phyloP scores from a whole-genome alignment of 108 stramenopile species.

The Skeletonema grethae region DNA sequence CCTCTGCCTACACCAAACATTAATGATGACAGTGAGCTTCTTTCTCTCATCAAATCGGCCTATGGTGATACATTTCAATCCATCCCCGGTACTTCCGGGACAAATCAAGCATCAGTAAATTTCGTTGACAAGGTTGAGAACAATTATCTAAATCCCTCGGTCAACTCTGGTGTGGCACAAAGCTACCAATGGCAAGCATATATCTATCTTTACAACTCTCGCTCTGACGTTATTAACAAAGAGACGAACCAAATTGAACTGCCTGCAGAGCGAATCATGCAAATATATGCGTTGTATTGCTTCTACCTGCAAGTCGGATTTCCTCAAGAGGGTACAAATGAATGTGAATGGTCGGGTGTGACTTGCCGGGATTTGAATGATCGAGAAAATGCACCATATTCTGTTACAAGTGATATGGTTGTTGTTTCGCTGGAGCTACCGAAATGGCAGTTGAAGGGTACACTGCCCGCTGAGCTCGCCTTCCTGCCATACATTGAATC shows the following conservation, averaged over 20 bases:
- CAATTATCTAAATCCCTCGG: not conserved
- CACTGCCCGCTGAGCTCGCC: slow-evolving; percentile 15
- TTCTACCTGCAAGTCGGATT: slow-evolving; percentile 12
- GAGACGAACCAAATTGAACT: slow-evolving; percentile 6
- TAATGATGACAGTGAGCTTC: slow-evolving; percentile 16
- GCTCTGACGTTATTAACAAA: slow-evolving; percentile 18
- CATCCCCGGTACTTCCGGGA: slow-evolving; percentile 13
- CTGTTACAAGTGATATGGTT: not conserved
- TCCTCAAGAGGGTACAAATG: not conserved
- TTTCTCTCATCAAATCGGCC: slow-evolving; percentile 11
- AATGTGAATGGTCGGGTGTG: slow-evolving; percentile 25
- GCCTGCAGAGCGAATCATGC: slow-evolving; percentile 15
- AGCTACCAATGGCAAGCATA: slow-evolving; percentile 27
- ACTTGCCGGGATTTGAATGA: slow-evolving; percentile 13
- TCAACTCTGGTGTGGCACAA: slow-evolving; percentile 1
- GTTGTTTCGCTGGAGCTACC: not conserved
- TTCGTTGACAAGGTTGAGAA: not conserved
- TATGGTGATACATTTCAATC: slow-evolving; percentile 13
- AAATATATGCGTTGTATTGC: slow-evolving; percentile 17
- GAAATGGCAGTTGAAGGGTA: slow-evolving; percentile 8
- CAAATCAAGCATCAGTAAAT: slow-evolving; percentile 11
- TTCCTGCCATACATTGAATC: slow-evolving; percentile 24
- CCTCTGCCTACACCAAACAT: not conserved
- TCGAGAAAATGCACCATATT: slow-evolving; percentile 4
- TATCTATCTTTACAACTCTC: slow-evolving; percentile 9